Conservation (phyloP, 2,329 filamentous ascomycete genomes). For the Botryotinia calthae region DNA sequence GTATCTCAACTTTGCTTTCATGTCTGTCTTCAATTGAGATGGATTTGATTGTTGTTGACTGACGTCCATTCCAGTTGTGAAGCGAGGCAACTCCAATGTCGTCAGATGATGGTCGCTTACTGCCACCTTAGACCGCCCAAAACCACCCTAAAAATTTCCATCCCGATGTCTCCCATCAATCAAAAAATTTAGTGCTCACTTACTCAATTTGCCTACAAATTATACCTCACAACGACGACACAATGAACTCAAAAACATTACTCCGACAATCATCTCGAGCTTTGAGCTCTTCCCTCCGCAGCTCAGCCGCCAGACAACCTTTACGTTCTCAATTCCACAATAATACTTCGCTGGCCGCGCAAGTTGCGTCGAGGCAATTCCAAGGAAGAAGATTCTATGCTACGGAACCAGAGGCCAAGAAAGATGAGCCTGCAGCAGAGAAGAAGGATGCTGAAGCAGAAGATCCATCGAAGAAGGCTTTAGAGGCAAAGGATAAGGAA, state of each 20-base stretch:
- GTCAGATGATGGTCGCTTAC: background rate
- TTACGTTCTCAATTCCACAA: conserved; percentile 25
- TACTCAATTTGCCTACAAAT: conserved; percentile 1
- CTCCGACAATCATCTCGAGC: conserved; percentile 47
- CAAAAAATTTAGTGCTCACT: conserved; percentile 14
- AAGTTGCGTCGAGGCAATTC: conserved; percentile 17
- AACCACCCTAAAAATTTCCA: conserved; percentile 21
- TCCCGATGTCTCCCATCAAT: conserved; percentile 22
- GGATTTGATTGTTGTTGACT: background rate
- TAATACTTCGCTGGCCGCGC: conserved; percentile 17
- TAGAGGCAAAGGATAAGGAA: conserved; percentile 71
- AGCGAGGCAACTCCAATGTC: conserved; percentile 2
- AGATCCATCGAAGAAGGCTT: conserved; percentile 58
- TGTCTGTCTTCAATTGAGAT: background rate
- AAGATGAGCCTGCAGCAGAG: conserved; percentile 42
- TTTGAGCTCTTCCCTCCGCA: conserved; percentile 38
- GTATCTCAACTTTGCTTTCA: background rate
- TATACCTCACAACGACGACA: conserved; percentile 28
- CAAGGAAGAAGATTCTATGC: conserved; percentile 37
- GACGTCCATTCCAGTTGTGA: background rate
- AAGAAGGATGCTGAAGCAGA: conserved; percentile 44
- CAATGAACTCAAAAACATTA: conserved; percentile 51
- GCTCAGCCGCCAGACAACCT: conserved; percentile 30
- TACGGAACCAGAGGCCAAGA: conserved; percentile 46
- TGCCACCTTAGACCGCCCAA: conserved; percentile 14